Conservation (phyloP, 768 basidiomycete species). For the Tricholoma furcatifolium region DNA sequence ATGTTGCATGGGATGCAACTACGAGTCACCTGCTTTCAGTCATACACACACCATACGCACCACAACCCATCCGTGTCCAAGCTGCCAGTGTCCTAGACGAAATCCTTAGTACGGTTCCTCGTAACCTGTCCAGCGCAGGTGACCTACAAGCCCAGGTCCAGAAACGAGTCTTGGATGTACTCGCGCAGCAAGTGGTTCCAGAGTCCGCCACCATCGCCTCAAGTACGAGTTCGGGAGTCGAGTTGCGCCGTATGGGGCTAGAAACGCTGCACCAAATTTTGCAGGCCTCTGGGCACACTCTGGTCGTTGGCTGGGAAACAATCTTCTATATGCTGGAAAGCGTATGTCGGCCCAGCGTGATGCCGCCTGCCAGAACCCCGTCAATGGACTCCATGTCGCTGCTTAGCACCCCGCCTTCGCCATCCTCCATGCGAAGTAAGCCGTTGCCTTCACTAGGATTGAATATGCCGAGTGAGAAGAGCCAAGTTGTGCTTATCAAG, state of each 20-base stretch:
- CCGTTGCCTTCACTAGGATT: slow-evolving; percentile 45
- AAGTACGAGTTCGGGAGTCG: slow-evolving; percentile 53
- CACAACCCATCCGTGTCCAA: slow-evolving; percentile 80
- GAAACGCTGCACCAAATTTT: slow-evolving; percentile 90
- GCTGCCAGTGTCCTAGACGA: slow-evolving; percentile 87
- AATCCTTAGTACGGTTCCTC: slow-evolving; percentile 74
- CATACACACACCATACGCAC: slow-evolving; percentile 66
- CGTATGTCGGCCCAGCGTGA: slow-evolving; percentile 67
- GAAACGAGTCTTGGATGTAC: slow-evolving; percentile 79
- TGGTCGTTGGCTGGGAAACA: slow-evolving; percentile 89
- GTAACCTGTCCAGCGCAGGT: slow-evolving; percentile 58
- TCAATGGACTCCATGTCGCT: slow-evolving; percentile 41
- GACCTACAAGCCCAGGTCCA: slow-evolving; percentile 74
- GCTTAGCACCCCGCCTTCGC: slow-evolving; percentile 38
- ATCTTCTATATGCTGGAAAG: slow-evolving; percentile 92
- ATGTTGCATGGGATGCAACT: slow-evolving; percentile 82
- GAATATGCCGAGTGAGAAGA: slow-evolving; percentile 63
- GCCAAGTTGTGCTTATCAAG: slow-evolving; percentile 75
- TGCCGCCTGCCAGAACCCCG: slow-evolving; percentile 28
- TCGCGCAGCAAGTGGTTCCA: slow-evolving; percentile 75
- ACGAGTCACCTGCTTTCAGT: slow-evolving; percentile 80
- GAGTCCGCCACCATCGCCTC: slow-evolving; percentile 32
- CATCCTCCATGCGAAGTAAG: slow-evolving; percentile 30
- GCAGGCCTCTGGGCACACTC: slow-evolving; percentile 87
- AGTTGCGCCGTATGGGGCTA: slow-evolving; percentile 84